Evolutionary conservation across 2,329 filamentous ascomycete species (phyloP), one percentile per base, ranked within the genome.

Genomic region (Cytospora leucostoma): DNA sequence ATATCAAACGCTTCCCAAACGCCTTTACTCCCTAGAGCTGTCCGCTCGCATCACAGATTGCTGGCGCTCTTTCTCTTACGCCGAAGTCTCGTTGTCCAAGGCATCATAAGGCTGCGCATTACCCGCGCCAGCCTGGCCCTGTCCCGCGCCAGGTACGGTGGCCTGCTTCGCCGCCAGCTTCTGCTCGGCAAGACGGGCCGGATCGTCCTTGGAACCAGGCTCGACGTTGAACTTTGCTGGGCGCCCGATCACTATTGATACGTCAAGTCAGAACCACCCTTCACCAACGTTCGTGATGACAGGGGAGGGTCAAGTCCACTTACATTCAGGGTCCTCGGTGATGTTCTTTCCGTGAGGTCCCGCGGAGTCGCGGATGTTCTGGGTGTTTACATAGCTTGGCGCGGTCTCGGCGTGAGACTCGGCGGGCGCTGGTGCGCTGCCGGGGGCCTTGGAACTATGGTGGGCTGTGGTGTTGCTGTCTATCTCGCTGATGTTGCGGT

Each of bases 401-500:
- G 71, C 71, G 10, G 65, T 15, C 34, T 38, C 65, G 12, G 56
- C 68, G 57, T 67, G 67, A 56, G 58, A 61, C 19, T 63, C 65
- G 52, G 64, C 63, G 40, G 33, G 12, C 17, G 51, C 47, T 11
- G 60, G 34, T 38, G 37, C 38, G 19, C 35, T 52, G 56, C 58
- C 34, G 44, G 51, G 52, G 7, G 21, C 11, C 27, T 61, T 27
- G 40, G 52, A 34, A 40, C 49, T 37, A 8, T 44, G n/a, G n/a
- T 40, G 11, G 53, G 12, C 33, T 13, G 19, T 34, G n/a, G 49
- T 51, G 33, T 50, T 50, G 49, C 47, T 8, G 15, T 35, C 58
- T 19, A 37, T 35, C 7, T 54, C 27, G 35, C 50, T 12, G 51
- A 65, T 51, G 44, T 62, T 66, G 32, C 80, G 78, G 75, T 91